Evolutionary conservation across 2,329 filamentous ascomycete species (phyloP).

Genomic region (Aspergillus intermedius): DNA sequence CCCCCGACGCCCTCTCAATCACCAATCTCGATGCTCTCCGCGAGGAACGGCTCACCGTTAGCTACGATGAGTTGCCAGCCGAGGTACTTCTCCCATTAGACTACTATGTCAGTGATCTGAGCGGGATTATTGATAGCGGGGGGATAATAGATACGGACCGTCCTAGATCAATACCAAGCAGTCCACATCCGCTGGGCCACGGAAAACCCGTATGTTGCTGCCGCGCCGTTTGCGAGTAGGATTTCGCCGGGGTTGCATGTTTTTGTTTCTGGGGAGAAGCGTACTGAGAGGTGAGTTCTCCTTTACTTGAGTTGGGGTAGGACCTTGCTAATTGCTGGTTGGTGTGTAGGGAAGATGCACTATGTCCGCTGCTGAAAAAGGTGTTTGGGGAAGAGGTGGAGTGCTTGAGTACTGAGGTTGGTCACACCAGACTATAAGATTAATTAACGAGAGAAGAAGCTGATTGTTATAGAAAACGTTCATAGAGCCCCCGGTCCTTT

Average conservation of each 20-base stretch:
- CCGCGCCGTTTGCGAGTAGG: conserved; percentile 67
- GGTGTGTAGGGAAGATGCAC: conserved; percentile 31
- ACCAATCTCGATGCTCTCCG: conserved; percentile 59
- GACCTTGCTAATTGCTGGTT: conserved; percentile 4
- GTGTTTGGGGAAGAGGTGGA: conserved; percentile 51
- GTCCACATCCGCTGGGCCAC: conserved; percentile 77
- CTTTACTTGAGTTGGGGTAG: no score
- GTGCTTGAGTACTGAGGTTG: conserved; percentile 49
- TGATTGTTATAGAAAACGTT: conserved; percentile 49
- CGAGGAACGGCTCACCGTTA: conserved; percentile 72
- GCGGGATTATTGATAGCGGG: no score
- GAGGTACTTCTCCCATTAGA: conserved; percentile 41
- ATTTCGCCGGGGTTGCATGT: conserved; percentile 76
- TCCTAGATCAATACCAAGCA: conserved; percentile 61
- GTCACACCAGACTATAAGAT: conserved; percentile 1
- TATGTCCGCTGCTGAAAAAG: conserved; percentile 56
- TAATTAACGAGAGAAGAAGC: background rate
- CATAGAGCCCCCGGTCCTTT: conserved; percentile 50
- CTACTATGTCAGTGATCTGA: no score
- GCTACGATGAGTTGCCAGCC: conserved; percentile 64
- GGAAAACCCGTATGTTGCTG: conserved; percentile 48
- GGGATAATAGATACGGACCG: conserved; percentile 46
- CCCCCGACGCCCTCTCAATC: conserved; percentile 49
- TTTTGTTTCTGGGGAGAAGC: conserved; percentile 52
- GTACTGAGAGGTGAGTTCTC: background rate